Base-by-base conservation (phyloP, 192 early-diverging fungal genomes). In the Coemansia sp. region DNA sequence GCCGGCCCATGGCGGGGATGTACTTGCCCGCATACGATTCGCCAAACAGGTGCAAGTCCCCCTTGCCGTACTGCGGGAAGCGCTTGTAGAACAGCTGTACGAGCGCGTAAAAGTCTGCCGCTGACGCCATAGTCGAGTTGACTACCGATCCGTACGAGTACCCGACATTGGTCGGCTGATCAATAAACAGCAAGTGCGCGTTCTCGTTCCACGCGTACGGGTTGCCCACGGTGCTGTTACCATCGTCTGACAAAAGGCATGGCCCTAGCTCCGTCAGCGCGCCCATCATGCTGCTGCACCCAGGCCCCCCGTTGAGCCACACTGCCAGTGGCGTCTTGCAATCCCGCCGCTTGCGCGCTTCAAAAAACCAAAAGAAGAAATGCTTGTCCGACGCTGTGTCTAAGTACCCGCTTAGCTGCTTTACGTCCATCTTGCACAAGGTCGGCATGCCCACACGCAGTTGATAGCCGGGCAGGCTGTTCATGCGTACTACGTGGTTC, bases 351-450 rank as follows among this genome's bases (percentile, higher is more conserved):
- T 83, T 80, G 58, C 90, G 89, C 10, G 90, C 90, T 72, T 95
- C 95, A 72, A 98, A 97, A 82, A 98, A 97, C 90, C 91, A 94
- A 70, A 89, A 94, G 81, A 91, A 94, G 65, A 92, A 91, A 65
- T 94, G 90, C 67, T 89, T 87, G 42, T 87, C 83, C 3, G 53
- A 65, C 18, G 75, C 83, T 7, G 70, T 68, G 37, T 89, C 87
- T 6, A 92, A 63, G 54, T 92, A 89, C 24, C 89, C 90, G 57
- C 86, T 89, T 66, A 87, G 84, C 83, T 96, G 95, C 68, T 88
- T 88, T 37, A 94, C 94, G 36, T 80, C 72, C 21, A 86, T 76
- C 62, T 97, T 93, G 70, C 96, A 98, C 19, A 98, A 75, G 18
- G 64, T 46, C 18, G 84, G 83, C 36, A 71, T 65, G 58, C 24